These are phyloP conservation scores for Mortierella sp. DNA, from an alignment of 371 early-diverging fungal genomes.

Conservation along the genomic window DNA sequence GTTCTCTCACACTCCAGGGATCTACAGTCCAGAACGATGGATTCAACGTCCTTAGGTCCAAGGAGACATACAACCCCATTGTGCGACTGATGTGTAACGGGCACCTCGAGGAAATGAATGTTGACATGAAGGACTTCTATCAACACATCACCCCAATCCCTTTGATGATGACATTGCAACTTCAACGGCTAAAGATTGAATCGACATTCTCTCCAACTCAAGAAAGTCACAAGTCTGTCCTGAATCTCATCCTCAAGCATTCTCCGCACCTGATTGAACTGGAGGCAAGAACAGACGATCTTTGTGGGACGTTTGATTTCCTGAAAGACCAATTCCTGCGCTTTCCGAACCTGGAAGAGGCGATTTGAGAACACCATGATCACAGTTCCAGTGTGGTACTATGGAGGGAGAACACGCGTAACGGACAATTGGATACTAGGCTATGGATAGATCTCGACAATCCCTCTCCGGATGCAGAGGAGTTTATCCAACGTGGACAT, in stretches of 20 bases:
- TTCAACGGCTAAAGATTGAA: neutral
- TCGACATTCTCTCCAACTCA: neutral
- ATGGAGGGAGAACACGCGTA: too few species aligned
- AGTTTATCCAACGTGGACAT: too few species aligned
- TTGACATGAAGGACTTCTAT: constrained; percentile 10
- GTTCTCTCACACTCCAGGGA: neutral
- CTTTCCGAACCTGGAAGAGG: too few species aligned
- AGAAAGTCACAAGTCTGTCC: neutral
- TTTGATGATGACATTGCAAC: neutral
- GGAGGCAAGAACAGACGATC: too few species aligned
- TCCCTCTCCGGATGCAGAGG: too few species aligned
- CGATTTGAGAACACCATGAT: too few species aligned
- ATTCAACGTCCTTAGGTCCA: constrained; percentile 1
- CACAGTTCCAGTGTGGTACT: too few species aligned
- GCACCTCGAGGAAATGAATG: neutral
- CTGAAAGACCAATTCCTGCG: too few species aligned
- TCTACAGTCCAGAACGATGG: neutral
- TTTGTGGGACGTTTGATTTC: too few species aligned
- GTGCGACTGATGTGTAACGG: constrained; percentile 3
- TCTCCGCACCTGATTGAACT: neutral
- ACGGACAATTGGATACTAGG: neutral
- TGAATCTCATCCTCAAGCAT: neutral
- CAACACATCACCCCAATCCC: constrained; percentile 4
- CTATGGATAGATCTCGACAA: too few species aligned
- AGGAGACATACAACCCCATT: constrained; percentile 9